These are phyloP conservation scores for Pichia terricola DNA, from an alignment of 1,139 yeast genomes.

Conservation along the genomic window DNA sequence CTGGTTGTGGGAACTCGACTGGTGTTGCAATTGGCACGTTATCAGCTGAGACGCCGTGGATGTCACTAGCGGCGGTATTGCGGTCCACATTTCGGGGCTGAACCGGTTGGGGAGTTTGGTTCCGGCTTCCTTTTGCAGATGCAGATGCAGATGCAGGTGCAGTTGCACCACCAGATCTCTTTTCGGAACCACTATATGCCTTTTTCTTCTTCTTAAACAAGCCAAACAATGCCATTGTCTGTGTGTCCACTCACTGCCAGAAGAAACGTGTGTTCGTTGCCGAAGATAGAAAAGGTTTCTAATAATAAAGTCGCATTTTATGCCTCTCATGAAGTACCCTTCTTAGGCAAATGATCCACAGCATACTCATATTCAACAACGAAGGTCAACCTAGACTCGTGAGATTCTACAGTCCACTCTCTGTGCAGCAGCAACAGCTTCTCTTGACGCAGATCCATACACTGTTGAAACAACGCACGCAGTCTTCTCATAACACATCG, in stretches of 20 bases:
- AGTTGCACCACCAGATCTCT: too few species aligned
- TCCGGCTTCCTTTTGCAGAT: too few species aligned
- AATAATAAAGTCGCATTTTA: neutral
- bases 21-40: too few species aligned
- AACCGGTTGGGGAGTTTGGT: too few species aligned
- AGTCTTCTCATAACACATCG: constrained; percentile 44
- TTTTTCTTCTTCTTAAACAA: constrained; percentile 14
- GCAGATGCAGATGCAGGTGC: too few species aligned
- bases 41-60: too few species aligned
- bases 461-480: constrained; percentile 55
- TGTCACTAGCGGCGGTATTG: too few species aligned
- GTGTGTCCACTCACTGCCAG: too few species aligned
- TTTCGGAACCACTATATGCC: neutral
- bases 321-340: neutral
- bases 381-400: constrained; percentile 79
- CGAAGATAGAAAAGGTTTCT: too few species aligned
- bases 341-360: constrained; percentile 31
- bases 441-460: constrained; percentile 69
- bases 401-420: constrained; percentile 90
- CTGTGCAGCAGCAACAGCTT: constrained; percentile 62
- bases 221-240: constrained; percentile 15
- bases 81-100: too few species aligned
- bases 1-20: too few species aligned
- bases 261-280: too few species aligned
- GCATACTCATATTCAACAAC: constrained; percentile 28